Conservation (phyloP, 345 rosid species). For the Hibiscus trionum region DNA sequence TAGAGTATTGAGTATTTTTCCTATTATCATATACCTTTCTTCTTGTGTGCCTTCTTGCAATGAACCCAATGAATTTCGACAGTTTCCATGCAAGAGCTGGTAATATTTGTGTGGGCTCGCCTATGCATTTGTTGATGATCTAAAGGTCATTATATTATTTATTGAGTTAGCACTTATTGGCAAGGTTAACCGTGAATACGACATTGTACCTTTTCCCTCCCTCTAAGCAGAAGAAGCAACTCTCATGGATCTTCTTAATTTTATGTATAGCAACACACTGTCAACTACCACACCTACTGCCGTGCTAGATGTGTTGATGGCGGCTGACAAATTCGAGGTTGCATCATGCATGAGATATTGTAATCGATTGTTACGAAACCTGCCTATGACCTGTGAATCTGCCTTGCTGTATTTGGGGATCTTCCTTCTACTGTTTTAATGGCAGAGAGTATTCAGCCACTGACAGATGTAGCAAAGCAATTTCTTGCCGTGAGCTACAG, state of each 20-base stretch:
- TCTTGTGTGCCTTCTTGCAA: not conserved
- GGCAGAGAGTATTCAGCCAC: constrained; percentile 71
- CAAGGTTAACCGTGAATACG: not conserved
- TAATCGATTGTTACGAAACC: constrained; percentile 45
- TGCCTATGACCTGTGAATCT: constrained; percentile 68
- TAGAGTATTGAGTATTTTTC: not conserved
- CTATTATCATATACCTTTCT: not conserved
- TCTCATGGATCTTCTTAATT: constrained; percentile 67
- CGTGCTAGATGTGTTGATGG: constrained; percentile 63
- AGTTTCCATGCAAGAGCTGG: not conserved
- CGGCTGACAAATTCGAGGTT: constrained; percentile 81
- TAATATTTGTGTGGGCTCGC: not conserved
- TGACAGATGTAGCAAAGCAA: constrained; percentile 61
- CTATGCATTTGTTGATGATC: not conserved
- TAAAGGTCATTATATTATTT: not conserved
- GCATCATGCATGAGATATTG: constrained; percentile 82
- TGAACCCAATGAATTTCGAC: not conserved
- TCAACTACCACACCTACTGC: constrained; percentile 39
- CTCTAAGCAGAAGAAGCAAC: constrained; percentile 64
- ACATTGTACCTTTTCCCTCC: not conserved
- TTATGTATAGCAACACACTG: constrained; percentile 54
- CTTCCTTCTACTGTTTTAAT: constrained; percentile 59
- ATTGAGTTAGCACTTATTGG: not conserved
- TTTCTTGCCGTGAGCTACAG: constrained; percentile 54
- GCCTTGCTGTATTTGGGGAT: constrained; percentile 66